Evolutionary conservation across 768 basidiomycete genomes (phyloP).

Genomic region (Scleroderma bovista): DNA sequence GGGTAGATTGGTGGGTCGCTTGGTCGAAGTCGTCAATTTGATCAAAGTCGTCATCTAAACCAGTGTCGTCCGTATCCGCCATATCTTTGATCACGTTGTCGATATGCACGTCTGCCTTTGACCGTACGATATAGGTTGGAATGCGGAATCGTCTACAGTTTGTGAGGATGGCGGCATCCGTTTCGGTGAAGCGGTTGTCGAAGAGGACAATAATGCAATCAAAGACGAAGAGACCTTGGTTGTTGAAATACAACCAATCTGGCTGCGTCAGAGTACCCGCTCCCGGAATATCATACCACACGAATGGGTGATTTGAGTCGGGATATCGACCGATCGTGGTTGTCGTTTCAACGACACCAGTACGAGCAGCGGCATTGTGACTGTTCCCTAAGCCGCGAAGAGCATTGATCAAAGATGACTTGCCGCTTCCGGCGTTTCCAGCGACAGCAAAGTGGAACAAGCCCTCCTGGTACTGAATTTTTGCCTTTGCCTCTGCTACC

Average conservation of each 20-base stretch:
- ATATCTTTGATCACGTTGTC: not conserved
- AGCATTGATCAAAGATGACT: constrained; percentile 27
- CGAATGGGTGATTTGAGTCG: not conserved
- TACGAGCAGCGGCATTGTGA: constrained; percentile 11
- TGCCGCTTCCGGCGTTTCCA: constrained; percentile 10
- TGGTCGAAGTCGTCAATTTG: not conserved
- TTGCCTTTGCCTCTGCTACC: constrained; percentile 1
- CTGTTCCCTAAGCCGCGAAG: constrained; percentile 19
- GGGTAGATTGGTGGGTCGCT: not conserved
- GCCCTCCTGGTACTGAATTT: constrained; percentile 9
- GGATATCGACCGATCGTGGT: constrained; percentile 2
- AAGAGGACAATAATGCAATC: constrained; percentile 11
- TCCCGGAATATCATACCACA: constrained; percentile 1
- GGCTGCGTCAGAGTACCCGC: not conserved
- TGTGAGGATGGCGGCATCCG: constrained; percentile 20
- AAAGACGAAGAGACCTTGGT: constrained; percentile 1
- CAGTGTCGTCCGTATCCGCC: not conserved
- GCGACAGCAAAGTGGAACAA: constrained; percentile 21
- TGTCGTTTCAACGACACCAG: constrained; percentile 22
- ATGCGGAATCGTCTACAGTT: constrained; percentile 19
- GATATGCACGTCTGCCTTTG: constrained; percentile 16
- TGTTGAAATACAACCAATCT: constrained; percentile 1
- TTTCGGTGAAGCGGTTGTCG: constrained; percentile 20
- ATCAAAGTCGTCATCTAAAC: not conserved
- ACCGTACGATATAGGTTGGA: constrained; percentile 23